phyloP scores from a whole-genome alignment of 176 grass and related monocot genomes.

The Cenchrus purpureus region DNA sequence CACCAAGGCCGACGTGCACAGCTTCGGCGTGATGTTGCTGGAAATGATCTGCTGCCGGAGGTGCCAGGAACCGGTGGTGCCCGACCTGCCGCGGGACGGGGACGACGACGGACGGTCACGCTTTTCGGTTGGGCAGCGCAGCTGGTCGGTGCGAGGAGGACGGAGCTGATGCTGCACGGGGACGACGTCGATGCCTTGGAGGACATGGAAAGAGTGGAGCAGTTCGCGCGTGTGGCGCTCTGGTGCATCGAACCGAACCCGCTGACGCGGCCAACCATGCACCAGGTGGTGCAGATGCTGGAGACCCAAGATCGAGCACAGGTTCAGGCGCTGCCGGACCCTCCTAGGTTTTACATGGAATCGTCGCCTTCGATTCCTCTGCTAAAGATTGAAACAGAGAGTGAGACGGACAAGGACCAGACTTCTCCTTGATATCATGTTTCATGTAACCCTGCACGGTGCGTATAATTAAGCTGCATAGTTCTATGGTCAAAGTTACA shows the following conservation, averaged over 20 bases:
- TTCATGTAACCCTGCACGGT: too few relatives aligned
- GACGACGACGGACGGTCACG: neutral
- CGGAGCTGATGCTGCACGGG: neutral
- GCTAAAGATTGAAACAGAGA: too few relatives aligned
- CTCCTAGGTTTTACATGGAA: too few relatives aligned
- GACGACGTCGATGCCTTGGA: neutral
- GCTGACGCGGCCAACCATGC: conserved; percentile 4
- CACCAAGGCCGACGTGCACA: conserved; percentile 1
- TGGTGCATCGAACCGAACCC: conserved; percentile 34
- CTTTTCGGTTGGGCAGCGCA: conserved; percentile 44
- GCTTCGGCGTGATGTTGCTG: neutral
- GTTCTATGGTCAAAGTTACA: too few relatives aligned
- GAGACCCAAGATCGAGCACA: neutral
- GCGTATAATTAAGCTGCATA: too few relatives aligned
- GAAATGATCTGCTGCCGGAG: neutral
- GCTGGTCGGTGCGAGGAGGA: neutral
- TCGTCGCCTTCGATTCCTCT: too few relatives aligned
- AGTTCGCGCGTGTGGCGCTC: neutral
- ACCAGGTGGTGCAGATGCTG: neutral
- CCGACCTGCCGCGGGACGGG: accelerated
- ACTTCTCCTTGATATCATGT: too few relatives aligned
- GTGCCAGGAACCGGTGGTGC: conserved; percentile 12
- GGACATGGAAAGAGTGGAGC: conserved; percentile 18
- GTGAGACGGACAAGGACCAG: too few relatives aligned
- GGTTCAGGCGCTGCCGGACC: too few relatives aligned